phyloP scores from a whole-genome alignment of 352 stramenopile species.

The Phytopythium oedochilum region DNA sequence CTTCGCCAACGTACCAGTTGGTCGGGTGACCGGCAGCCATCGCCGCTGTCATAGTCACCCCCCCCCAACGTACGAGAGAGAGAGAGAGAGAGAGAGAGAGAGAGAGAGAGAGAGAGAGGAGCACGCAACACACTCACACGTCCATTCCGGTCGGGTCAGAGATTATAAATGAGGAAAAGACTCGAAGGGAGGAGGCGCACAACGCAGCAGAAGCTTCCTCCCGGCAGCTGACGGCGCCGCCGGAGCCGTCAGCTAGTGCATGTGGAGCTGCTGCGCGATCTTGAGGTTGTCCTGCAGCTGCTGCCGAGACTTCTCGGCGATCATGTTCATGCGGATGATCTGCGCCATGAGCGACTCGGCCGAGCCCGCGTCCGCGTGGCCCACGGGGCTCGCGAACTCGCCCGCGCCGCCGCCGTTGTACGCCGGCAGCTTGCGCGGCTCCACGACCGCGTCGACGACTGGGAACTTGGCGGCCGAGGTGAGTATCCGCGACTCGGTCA shows the following conservation, averaged over 20 bases:
- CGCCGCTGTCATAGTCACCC: too few species aligned
- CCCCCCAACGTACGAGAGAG: too few species aligned
- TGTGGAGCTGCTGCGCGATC: conserved; percentile 36
- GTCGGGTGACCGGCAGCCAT: not conserved
- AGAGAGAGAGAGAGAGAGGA: too few species aligned
- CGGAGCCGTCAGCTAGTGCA: not conserved
- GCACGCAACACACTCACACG: not conserved
- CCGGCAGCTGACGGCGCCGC: not conserved
- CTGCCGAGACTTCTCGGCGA: conserved; percentile 57
- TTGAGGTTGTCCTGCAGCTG: conserved; percentile 60
- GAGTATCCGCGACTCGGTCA: conserved; percentile 11
- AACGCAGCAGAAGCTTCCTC: not conserved
- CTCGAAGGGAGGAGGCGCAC: not conserved
- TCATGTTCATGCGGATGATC: conserved; percentile 78
- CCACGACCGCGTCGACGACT: not conserved
- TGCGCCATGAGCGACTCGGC: conserved; percentile 57
- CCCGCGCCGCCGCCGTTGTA: conserved; percentile 4
- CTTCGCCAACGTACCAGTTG: conserved; percentile 27
- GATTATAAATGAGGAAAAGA: conserved; percentile 2
- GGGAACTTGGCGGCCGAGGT: conserved; percentile 5
- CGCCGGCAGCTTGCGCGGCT: conserved; percentile 1
- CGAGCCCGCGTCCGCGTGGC: conserved; percentile 12
- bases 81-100: too few species aligned
- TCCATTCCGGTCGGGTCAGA: not conserved
- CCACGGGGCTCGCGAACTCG: conserved; percentile 6